Evolutionary conservation across 2,329 filamentous ascomycete species (phyloP), one percentile per base, ranked within the genome.

Genomic region (Emydomyces testavorans): DNA sequence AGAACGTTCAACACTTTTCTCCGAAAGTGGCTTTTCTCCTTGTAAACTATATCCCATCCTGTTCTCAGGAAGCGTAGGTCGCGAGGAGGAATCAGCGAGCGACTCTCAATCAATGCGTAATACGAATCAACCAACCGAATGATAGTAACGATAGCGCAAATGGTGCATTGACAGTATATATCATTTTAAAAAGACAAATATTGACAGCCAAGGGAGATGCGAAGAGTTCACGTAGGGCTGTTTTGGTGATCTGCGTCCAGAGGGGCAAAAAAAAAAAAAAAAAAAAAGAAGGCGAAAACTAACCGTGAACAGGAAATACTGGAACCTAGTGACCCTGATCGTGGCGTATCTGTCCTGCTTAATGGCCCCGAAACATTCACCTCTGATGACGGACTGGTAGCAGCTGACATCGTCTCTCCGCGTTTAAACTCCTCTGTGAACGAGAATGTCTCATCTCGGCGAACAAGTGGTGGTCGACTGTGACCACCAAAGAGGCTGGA

Each of bases 1-100:
- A 2, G 76, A 79, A 49, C 70, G 71, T 54, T 77, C 71, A 34
- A 79, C 71, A 39, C 75, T 73, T 52, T 73, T 68, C 53, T 75
- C 71, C 39, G 77, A 78, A 40, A 80, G 70, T 52, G 79, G 73
- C 43, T 69, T 70, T 61, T 80, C 77, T 57, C 77, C 77, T 54
- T 77, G 76, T 48, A 79, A 64, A 58, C 76, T 78, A 60, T 53
- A 47, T 31, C 37, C 46, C 50, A 50, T 49, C 34, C 48, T 50
- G 38, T 18, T 46, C 26, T 32, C 24, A 39, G 34, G 39, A 23
- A 11, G 26, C 21, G 26, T 28, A 37, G 28, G 16, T 3, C 8
- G 23, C 18, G 36, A 35, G 41, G 18, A 15, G 43, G 16, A 31
- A 42, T 50, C 26, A 16, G 44, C 8, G 20, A n/a, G 23, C 32